Base-by-base conservation (phyloP, 1,284 basidiomycete species). In the Tranzscheliella williamsii region DNA sequence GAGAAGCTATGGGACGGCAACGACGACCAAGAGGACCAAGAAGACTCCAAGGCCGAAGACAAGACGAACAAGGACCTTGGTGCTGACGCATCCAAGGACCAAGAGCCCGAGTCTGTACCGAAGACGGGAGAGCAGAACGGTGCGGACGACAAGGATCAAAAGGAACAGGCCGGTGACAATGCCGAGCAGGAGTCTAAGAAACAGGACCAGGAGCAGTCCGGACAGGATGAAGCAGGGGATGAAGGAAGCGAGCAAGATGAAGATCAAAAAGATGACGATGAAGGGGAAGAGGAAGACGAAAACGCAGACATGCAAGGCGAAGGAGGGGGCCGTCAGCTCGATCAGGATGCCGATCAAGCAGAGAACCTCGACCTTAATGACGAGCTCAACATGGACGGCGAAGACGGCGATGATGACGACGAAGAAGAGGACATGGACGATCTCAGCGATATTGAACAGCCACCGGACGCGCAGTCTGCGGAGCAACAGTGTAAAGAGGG, bases 1-100 rank as follows among this genome's bases (percentile, higher is more conserved):
- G 94, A 98, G 80, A 97, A 97, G 80, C 82, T 98, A 66, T 97
- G 95, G 94, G 91, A 88, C 26, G 89, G 92, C 60, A 87, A 93
- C 63, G 87, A 93, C 22, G 81, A 83, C 9, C 67, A 79, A 4
- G 79, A 82, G 39, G 81, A 83, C 2, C 85, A 85, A 4, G 66
- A 79, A 42, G 58, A 66, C 13, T 56, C 55, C 6, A 42, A 66
- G 5, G 51, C 49, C 26, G 43, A 73, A 27, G 72, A 78, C 49
- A 55, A 73, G 38, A 79, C 83, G 38, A 78, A 81, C 26, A 64
- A 76, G 24, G 66, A 78, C 20, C 68, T 72, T 5, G 71, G 66
- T 72, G 61, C 58, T 79, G 60, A 73, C 79, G 38, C 78, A 60
- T 51, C 80, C 57, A 57, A 80, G n/a, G 51, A 51, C 40, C 48